Percentiles rank a stretch among this genome's conserved stretches.
phyloP scores from a whole-genome alignment of 345 rosid genomes.

The Salix koriyanagi region DNA sequence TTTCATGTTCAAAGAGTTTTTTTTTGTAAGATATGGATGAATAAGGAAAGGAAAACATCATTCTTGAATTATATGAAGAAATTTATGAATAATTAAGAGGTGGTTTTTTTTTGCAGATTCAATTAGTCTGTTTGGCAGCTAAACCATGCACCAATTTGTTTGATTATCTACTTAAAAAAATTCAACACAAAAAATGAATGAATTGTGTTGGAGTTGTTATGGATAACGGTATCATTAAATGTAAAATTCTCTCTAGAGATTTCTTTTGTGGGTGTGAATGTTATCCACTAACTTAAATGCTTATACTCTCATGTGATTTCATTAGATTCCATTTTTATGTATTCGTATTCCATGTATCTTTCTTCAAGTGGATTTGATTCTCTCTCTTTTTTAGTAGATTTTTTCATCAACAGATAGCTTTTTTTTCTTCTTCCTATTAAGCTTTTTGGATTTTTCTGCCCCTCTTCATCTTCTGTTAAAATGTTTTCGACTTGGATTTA shows the following conservation, averaged over 20 bases:
- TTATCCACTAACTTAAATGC: slow-evolving; percentile 13
- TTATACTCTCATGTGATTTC: neutral
- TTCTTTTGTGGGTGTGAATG: neutral
- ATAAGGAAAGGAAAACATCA: neutral
- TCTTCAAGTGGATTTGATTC: neutral
- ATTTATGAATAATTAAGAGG: neutral
- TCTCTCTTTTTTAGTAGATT: neutral
- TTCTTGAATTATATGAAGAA: neutral
- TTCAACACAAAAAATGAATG: too few species aligned
- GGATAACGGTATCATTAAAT: slow-evolving; percentile 12
- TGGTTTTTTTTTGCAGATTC: neutral
- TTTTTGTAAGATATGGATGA: neutral
- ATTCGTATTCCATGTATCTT: neutral
- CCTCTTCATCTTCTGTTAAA: neutral
- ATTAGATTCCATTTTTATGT: slow-evolving; percentile 3
- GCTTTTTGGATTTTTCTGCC: neutral
- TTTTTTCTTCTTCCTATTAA: neutral
- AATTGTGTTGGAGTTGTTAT: neutral
- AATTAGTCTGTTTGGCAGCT: neutral
- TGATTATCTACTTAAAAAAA: neutral
- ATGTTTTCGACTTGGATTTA: neutral
- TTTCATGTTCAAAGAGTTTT: neutral
- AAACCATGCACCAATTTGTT: neutral
- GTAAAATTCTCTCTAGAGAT: slow-evolving; percentile 1
- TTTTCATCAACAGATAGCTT: neutral